Evolutionary conservation across 2,329 filamentous ascomycete genomes (phyloP).

Genomic region (Fusarium sp.): DNA sequence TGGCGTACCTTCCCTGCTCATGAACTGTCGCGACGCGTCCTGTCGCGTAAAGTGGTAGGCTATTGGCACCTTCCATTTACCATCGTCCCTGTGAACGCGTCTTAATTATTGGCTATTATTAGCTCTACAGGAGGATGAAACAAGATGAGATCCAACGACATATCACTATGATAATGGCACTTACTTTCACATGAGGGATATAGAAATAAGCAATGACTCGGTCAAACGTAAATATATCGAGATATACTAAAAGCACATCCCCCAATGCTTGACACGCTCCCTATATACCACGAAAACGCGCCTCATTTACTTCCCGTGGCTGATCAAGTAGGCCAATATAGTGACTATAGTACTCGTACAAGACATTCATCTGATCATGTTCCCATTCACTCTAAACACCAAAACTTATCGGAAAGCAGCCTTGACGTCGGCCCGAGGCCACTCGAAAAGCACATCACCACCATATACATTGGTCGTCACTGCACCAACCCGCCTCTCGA

Average conservation of each 20-base stretch:
- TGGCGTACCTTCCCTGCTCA: slow-evolving; percentile 34
- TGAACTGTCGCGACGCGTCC: slow-evolving; percentile 40
- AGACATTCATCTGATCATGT: slow-evolving; percentile 39
- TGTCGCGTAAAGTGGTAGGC: slow-evolving; percentile 45
- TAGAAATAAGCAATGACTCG: neutral
- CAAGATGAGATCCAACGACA: too few species aligned
- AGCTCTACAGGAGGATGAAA: neutral
- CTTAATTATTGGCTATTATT: slow-evolving; percentile 12
- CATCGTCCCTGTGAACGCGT: neutral
- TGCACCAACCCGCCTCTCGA: slow-evolving; percentile 72
- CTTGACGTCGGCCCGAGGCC: slow-evolving; percentile 76
- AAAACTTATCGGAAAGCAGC: slow-evolving; percentile 64
- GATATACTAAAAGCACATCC: slow-evolving; percentile 28
- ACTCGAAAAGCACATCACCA: slow-evolving; percentile 76
- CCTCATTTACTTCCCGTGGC: slow-evolving; percentile 29
- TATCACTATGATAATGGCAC: too few species aligned
- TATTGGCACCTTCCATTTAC: slow-evolving; percentile 5
- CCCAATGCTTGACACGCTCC: slow-evolving; percentile 21
- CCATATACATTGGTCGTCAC: slow-evolving; percentile 76
- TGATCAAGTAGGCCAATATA: slow-evolving; percentile 34
- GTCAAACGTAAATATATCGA: slow-evolving; percentile 22
- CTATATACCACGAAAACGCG: slow-evolving; percentile 28
- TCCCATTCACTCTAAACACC: slow-evolving; percentile 26
- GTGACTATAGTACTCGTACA: slow-evolving; percentile 38
- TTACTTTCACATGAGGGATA: too few species aligned